Base-by-base conservation (phyloP, 148 eudicot genomes). In the Pouteria glomerata region DNA sequence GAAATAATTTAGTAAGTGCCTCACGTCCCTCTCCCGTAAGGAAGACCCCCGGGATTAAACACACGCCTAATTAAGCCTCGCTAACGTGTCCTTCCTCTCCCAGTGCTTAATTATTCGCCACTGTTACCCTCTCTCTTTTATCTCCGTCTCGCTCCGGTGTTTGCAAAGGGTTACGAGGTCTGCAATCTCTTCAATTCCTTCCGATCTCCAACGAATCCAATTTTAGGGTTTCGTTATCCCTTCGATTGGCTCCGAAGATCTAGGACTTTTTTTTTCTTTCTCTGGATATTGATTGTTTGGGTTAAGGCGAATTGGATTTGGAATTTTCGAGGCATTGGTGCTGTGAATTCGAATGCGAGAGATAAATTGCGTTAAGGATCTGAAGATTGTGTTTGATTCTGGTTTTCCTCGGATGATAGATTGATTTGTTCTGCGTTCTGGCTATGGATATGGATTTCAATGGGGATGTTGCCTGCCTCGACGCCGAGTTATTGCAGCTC, bases 401-500 rank as follows among this genome's bases (percentile, higher is more conserved):
- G 67, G 35, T 75, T 53, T 78, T 61, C 16, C 71, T 66, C 14
- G 70, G 71, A 70, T 70, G 77, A 64, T 63, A 56, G 68, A 64
- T 82, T 77, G 76, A 65, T 48, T 71, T 23, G 61, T 39, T 39
- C 67, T 61, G 51, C 50, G 44, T 16, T 74, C 21, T 35, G 66
- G 47, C 23, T 74, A 89, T 87, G 94, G 93, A 90, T 39, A 64
- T 84, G 92, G 92, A 90, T 85, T 81, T 83, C 37, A 85, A 80
- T 60, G 92, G 90, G 44, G 97, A 89, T 74, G 84, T 93, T 74
- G 77, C 76, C 66, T 64, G 83, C 55, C 68, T 93, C 12, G 94
- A 93, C 53, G 84, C 92, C 29, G 95, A 90, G 24, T 65, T 86
- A 62, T 73, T 93, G 78, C 98, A 89, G 85, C 84, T 93, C 8